Conservation (phyloP, 1,284 basidiomycete genomes). For the Boletus semigastroideus region DNA sequence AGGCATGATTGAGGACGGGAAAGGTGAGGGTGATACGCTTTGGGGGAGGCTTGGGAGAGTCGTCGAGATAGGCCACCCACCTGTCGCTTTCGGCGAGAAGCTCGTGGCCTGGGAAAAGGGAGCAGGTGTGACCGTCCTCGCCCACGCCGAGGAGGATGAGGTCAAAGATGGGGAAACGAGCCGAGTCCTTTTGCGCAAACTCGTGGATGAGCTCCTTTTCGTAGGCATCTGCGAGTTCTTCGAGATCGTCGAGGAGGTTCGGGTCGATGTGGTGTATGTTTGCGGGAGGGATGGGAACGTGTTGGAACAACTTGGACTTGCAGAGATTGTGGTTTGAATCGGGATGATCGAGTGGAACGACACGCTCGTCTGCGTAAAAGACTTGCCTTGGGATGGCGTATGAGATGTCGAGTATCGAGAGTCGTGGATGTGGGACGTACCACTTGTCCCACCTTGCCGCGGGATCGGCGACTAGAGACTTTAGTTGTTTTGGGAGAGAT, state of each 20-base stretch:
- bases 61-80: constrained; percentile 93
- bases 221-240: constrained; percentile 90
- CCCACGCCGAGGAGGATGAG: constrained; percentile 93
- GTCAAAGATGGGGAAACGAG: constrained; percentile 93
- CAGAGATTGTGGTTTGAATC: constrained; percentile 92
- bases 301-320: constrained; percentile 75
- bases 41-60: constrained; percentile 93
- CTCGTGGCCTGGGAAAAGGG: constrained; percentile 91
- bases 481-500: constrained; percentile 84
- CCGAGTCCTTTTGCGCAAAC: constrained; percentile 88
- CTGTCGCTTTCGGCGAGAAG: constrained; percentile 83
- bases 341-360: constrained; percentile 88
- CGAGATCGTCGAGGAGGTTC: constrained; percentile 67
- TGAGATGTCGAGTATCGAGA: too few relatives aligned
- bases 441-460: constrained; percentile 95
- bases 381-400: too few relatives aligned
- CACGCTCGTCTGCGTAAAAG: constrained; percentile 97
- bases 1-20: constrained; percentile 92
- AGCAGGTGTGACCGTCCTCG: constrained; percentile 95
- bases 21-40: constrained; percentile 89
- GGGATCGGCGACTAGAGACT: constrained; percentile 69
- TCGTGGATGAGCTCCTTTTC: constrained; percentile 90
- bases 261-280: constrained; percentile 89
- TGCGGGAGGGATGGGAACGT: constrained; percentile 74
- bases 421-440: constrained; percentile 52